phyloP scores from a whole-genome alignment of 345 rosid species.

The Conringia planisiliqua region DNA sequence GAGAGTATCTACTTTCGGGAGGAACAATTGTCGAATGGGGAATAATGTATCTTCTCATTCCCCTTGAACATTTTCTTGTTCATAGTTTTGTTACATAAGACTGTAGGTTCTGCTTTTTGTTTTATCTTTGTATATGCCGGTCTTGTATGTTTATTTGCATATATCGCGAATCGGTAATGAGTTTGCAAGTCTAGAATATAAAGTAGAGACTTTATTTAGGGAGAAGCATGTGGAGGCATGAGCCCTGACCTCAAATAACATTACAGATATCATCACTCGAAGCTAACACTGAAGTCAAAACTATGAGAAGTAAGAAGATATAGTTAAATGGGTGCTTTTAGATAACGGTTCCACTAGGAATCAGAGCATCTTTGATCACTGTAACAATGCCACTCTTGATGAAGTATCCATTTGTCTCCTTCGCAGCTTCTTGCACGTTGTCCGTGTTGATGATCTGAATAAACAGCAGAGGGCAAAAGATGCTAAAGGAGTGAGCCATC shows the following conservation, averaged over 20 bases:
- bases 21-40: too few species aligned
- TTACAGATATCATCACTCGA: conserved; percentile 11
- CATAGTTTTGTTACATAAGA: background rate
- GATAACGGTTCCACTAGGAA: conserved; percentile 83
- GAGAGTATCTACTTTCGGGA: too few species aligned
- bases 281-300: conserved; percentile 1
- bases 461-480: background rate
- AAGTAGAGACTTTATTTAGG: conserved; percentile 10
- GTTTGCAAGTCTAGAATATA: background rate
- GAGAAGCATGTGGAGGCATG: background rate
- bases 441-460: conserved; percentile 75
- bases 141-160: background rate
- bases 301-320: background rate
- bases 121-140: background rate
- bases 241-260: conserved; percentile 1
- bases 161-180: background rate
- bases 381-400: conserved; percentile 97
- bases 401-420: conserved; percentile 95
- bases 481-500: background rate
- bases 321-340: conserved; percentile 10
- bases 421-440: conserved; percentile 90
- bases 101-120: background rate
- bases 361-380: conserved; percentile 89
- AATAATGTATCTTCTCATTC: too few species aligned
- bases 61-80: too few species aligned